Base-by-base conservation (phyloP, 2,329 filamentous ascomycete species). In the Arachnopeziza araneosa region DNA sequence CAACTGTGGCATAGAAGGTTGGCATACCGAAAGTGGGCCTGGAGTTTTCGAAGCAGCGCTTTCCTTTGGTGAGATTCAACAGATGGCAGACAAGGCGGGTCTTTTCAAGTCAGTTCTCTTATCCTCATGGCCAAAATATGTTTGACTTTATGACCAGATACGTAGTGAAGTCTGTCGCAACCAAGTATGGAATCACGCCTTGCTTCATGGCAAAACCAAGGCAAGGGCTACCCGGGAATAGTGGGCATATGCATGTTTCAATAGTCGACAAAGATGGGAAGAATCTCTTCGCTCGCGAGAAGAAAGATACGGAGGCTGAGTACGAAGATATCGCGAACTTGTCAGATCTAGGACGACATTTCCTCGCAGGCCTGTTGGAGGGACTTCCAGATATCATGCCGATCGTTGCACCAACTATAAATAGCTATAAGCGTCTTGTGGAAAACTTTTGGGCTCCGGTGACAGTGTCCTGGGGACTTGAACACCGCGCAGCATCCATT, bases 401-500 rank as follows among this genome's bases (percentile, higher is more conserved):
- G 0, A 80, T 98, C 60, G 80, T 99, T 14, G 95, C 93, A 0
- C 95, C 95, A 0, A 99, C 91, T 0, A 84, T 99, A 71, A 99
- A 99, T 81, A 96, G 91, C 63, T 99, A 99, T 81, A 99, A 99
- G 78, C 88, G 95, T 2, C 83, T 99, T 0, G 95, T 99, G 1
- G 95, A 99, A 79, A 98, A 98, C 77, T 98, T 97, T 77, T 99
- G 95, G 95, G 95, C 95, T 0, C 95, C 95, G 0, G 95, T 99
- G 6, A 97, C 93, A 0, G 95, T 98, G 0, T 96, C 91, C 0
- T 99, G 95, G 95, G 95, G 95, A 0, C 78, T 97, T 5, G 95
- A 98, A 75, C 93, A 99, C 74, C 90, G 95, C 63, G 93, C 92
- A 5, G 93, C 95, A 0, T 96, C 90, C 0, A 89, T 99, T 66